A percentile compares a stretch with the other conserved stretches of the same genome.
Conservation (phyloP, 192 early-diverging fungal species). For the Coemansia sp. region DNA sequence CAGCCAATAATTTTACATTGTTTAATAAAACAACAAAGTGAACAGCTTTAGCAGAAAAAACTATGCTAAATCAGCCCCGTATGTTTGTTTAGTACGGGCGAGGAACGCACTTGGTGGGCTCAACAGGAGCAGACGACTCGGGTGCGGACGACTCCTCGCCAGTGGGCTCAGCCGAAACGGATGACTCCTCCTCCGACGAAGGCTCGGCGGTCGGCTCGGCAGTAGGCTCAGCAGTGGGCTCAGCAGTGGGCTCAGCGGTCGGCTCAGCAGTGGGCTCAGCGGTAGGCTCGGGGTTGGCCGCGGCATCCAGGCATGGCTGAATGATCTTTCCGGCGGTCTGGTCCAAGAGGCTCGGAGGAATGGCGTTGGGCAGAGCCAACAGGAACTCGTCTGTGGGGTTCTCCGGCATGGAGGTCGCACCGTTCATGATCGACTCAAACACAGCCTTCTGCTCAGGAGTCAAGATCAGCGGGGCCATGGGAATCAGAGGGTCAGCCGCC, state of each 20-base stretch:
- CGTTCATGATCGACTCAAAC: slow-evolving; percentile 28
- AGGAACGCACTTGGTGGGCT: slow-evolving; percentile 6
- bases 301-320: slow-evolving; percentile 6
- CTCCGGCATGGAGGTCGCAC: slow-evolving; percentile 26
- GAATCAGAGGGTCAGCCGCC: slow-evolving; percentile 35
- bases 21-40: too few relatives aligned
- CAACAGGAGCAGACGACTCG: background rate
- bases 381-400: slow-evolving; percentile 46
- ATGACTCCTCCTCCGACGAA: too few relatives aligned
- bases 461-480: slow-evolving; percentile 25
- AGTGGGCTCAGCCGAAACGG: background rate
- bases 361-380: slow-evolving; percentile 25
- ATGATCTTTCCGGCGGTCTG: slow-evolving; percentile 8
- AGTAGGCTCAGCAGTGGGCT: background rate
- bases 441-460: slow-evolving; percentile 23
- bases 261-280: slow-evolving; percentile 1
- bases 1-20: too few relatives aligned
- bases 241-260: background rate
- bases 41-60: background rate
- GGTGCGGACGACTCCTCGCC: background rate
- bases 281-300: background rate
- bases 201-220: background rate
- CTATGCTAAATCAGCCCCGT: background rate
- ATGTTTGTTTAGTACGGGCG: background rate
- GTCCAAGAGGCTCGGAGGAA: slow-evolving; percentile 3